phyloP scores from a whole-genome alignment of 306 rosid species.

The Quercus alba region DNA sequence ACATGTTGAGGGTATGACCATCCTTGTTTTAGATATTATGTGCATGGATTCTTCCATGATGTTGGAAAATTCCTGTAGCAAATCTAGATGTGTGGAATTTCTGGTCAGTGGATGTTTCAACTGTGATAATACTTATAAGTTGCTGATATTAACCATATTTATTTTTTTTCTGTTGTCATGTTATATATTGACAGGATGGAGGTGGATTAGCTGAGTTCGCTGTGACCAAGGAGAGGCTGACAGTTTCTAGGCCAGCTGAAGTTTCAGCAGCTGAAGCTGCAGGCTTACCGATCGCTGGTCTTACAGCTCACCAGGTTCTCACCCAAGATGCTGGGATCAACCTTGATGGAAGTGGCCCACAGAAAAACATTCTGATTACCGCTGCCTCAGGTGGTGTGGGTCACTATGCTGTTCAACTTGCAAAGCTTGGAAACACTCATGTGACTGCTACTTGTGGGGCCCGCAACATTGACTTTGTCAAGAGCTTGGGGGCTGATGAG shows the following conservation, averaged over 20 bases:
- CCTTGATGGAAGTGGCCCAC: conserved; percentile 51
- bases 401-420: conserved; percentile 62
- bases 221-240: conserved; percentile 40
- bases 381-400: conserved; percentile 76
- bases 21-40: no score
- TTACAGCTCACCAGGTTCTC: conserved; percentile 66
- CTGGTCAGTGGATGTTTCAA: no score
- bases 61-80: no score
- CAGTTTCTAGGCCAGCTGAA: conserved; percentile 46
- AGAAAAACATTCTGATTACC: conserved; percentile 51
- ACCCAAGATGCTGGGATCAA: conserved; percentile 58
- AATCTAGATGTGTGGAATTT: no score
- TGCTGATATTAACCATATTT: neutral
- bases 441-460: conserved; percentile 79
- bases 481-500: conserved; percentile 70
- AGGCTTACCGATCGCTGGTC: conserved; percentile 55
- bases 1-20: neutral
- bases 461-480: conserved; percentile 55
- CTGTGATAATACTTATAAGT: no score
- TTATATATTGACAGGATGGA: conserved; percentile 45
- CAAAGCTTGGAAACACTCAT: conserved; percentile 53
- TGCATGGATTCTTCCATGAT: no score
- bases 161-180: neutral
- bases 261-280: conserved; percentile 62
- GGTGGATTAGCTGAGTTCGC: conserved; percentile 69